phyloP scores from a whole-genome alignment of 176 grass and related monocot genomes.

The Pontederia crassipes region DNA sequence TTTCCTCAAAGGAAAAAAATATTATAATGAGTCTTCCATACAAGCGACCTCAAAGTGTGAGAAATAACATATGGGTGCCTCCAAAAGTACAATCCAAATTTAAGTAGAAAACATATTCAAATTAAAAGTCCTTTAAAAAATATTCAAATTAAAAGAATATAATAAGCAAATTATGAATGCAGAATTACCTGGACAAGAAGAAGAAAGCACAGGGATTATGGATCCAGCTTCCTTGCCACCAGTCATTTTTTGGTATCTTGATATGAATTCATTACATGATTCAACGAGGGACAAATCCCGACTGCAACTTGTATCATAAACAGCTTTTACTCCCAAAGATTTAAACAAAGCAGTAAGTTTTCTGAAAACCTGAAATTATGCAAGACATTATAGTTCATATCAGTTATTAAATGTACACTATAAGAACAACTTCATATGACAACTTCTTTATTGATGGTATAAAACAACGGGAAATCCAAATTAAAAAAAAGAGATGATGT shows the following conservation, averaged over 20 bases:
- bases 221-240: slow-evolving; percentile 37
- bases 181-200: slow-evolving; percentile 70
- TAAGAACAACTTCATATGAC: not conserved
- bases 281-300: slow-evolving; percentile 83
- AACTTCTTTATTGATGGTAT: too few species aligned
- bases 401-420: not conserved
- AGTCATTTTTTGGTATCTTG: slow-evolving; percentile 41
- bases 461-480: too few species aligned
- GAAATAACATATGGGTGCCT: not conserved
- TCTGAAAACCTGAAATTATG: slow-evolving; percentile 51
- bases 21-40: too few species aligned
- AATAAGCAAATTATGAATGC: not conserved
- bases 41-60: too few species aligned
- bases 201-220: slow-evolving; percentile 76
- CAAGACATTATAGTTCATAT: not conserved
- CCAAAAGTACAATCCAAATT: not conserved
- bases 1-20: too few species aligned
- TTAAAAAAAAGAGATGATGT: too few species aligned
- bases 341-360: slow-evolving; percentile 80
- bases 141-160: not conserved
- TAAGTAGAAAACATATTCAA: not conserved
- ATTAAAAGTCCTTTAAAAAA: not conserved
- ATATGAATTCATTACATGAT: slow-evolving; percentile 90
- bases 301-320: slow-evolving; percentile 81
- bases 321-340: slow-evolving; percentile 67